Percentiles rank a stretch among this genome's conserved stretches.
phyloP scores from a whole-genome alignment of 306 rosid species.

The Glycine tomentella region DNA sequence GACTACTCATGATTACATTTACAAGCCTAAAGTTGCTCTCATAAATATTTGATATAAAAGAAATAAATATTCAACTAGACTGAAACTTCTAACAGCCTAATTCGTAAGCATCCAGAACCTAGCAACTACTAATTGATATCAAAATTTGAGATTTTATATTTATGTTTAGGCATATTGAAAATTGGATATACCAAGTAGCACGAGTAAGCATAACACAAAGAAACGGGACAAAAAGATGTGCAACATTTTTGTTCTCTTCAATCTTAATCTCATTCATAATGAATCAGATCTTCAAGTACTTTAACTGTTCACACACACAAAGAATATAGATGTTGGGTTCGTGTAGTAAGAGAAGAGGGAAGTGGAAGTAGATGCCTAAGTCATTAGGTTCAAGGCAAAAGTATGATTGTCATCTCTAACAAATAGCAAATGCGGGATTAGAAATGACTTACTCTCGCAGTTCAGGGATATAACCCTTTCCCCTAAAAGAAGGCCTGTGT shows the following conservation, averaged over 20 bases:
- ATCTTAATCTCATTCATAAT: slow-evolving; percentile 19
- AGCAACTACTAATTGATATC: background rate
- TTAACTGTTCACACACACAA: background rate
- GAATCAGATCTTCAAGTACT: slow-evolving; percentile 1
- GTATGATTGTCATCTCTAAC: background rate
- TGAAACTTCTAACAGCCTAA: background rate
- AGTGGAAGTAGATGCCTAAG: slow-evolving; percentile 19
- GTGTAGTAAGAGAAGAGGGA: background rate
- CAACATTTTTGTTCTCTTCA: background rate
- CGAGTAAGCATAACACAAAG: background rate
- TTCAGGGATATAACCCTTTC: slow-evolving; percentile 65
- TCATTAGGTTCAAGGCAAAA: background rate
- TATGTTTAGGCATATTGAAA: background rate
- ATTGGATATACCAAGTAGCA: slow-evolving; percentile 19
- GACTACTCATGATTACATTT: slow-evolving; percentile 4
- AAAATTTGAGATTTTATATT: slow-evolving; percentile 20
- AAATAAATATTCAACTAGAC: slow-evolving; percentile 9
- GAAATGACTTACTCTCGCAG: slow-evolving; percentile 73
- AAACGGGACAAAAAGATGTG: slow-evolving; percentile 7
- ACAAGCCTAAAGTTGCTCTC: background rate
- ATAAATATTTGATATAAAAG: background rate
- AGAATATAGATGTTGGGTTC: slow-evolving; percentile 14
- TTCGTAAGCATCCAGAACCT: slow-evolving; percentile 7
- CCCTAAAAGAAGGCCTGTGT: slow-evolving; percentile 74
- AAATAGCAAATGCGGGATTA: background rate